Evolutionary conservation across 1,284 basidiomycete species (phyloP).

Genomic region (Boletus austroedulis): DNA sequence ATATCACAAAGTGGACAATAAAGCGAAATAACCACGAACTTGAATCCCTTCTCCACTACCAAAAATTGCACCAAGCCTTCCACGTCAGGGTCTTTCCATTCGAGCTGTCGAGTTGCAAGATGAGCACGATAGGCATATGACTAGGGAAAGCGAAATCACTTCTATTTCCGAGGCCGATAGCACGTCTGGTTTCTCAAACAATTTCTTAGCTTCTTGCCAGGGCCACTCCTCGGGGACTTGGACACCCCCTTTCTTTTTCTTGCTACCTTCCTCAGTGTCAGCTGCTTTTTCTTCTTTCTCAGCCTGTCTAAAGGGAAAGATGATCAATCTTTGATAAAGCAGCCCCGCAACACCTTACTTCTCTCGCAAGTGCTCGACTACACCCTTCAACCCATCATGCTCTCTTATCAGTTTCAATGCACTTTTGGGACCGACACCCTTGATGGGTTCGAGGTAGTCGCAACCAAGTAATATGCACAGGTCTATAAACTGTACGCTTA

Average conservation of each 20-base stretch:
- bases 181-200: conserved; percentile 91
- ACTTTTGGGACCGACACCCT: conserved; percentile 92
- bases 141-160: conserved; percentile 41
- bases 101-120: conserved; percentile 56
- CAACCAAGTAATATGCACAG: conserved; percentile 97
- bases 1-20: conserved; percentile 1
- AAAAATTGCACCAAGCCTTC: conserved; percentile 95
- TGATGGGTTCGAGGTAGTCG: conserved; percentile 97
- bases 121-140: background rate
- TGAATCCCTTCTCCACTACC: conserved; percentile 95
- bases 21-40: conserved; percentile 46
- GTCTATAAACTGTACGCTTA: conserved; percentile 79
- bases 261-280: conserved; percentile 37
- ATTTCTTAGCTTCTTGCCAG: conserved; percentile 89
- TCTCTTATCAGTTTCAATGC: conserved; percentile 93
- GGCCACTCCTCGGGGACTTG: conserved; percentile 92
- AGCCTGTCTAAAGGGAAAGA: conserved; percentile 33
- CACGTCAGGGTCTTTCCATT: conserved; percentile 92
- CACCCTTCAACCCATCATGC: conserved; percentile 73
- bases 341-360: too few species aligned
- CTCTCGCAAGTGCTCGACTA: conserved; percentile 80
- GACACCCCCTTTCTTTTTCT: conserved; percentile 69
- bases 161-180: conserved; percentile 84
- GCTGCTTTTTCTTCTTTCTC: conserved; percentile 58
- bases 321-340: conserved; percentile 1